Evolutionary conservation across 2,329 filamentous ascomycete genomes (phyloP), one percentile per base, ranked within the genome.

Genomic region (Drechslerella stenobrocha): DNA sequence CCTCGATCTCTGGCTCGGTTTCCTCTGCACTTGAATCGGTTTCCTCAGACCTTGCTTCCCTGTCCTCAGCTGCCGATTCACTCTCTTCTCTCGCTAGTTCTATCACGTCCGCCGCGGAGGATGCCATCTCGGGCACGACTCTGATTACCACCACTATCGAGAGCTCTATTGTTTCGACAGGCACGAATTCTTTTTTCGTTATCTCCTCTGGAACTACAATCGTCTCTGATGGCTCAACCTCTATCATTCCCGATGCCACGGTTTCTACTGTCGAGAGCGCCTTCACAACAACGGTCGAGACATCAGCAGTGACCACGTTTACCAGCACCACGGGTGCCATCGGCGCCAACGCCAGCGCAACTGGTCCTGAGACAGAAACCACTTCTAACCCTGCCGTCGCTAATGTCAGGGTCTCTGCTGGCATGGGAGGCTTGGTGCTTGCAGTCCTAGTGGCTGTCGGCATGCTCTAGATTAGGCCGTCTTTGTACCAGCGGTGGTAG

Each of bases 131-230:
- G 2, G 63, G 63, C 9, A 60, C 63, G 35, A 60, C 55, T 6
- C 35, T 67, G 15, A 18, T 67, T 24, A 60, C 55, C 45, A 47
- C 42, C 35, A 60, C 55, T 44, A 15, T 67, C 28, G 50, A 48
- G 5, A 44, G 32, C n/a, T 42, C 51, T 11, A 4, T 53, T 6
- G 20, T 42, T n/a, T 50, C 48, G 42, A 67, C 63, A n/a, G 63
- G 63, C n/a, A 67, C 63, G 9, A 42, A 67, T 28, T 60, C 55
- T 9, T 26, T 67, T 32, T 60, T 35, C 40, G 13, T 60, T 23
- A 35, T 67, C 37, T 67, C 63, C 23, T 55, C 63, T 13, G 63
- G 63, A 6, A 67, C 63, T 35, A 67, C 63, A n/a, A 40, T 67
- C n/a, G 35, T 52, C 22, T 51, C 50, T 18, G 24, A 47, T 30